A percentile compares a stretch with the other conserved stretches of the same genome.
These are phyloP conservation scores for Penicillium cataractarum DNA, from an alignment of 495 filamentous ascomycete species.

Conservation along the genomic window DNA sequence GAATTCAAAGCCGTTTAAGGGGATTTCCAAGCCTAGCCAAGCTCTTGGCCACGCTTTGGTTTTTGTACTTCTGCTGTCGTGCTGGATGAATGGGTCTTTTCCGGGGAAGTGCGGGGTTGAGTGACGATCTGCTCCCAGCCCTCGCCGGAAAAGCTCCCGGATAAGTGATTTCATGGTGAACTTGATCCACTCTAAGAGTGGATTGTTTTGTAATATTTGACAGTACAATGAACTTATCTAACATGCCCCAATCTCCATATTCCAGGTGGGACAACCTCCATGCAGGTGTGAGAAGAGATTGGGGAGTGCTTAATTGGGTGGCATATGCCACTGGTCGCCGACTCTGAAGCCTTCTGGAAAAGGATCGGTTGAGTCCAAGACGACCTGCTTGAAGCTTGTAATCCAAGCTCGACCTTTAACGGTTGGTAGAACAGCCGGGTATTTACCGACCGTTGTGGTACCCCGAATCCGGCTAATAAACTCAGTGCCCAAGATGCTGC, in stretches of 20 bases:
- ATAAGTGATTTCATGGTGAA: not conserved
- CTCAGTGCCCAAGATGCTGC: constrained; percentile 36
- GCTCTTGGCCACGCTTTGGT: constrained; percentile 3
- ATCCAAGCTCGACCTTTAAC: constrained; percentile 41
- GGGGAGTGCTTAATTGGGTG: constrained; percentile 8
- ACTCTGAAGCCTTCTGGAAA: constrained; percentile 38
- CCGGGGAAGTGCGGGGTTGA: constrained; percentile 16
- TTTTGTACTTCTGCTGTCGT: not conserved
- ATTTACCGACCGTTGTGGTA: constrained; percentile 29
- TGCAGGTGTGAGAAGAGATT: not conserved
- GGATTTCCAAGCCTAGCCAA: constrained; percentile 5
- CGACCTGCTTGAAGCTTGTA: constrained; percentile 37
- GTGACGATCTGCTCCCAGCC: constrained; percentile 1
- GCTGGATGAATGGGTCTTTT: constrained; percentile 1
- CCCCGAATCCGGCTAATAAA: constrained; percentile 35
- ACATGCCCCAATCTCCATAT: not conserved
- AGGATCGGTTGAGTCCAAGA: constrained; percentile 37
- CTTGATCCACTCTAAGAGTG: not conserved
- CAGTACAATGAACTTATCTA: too few relatives aligned
- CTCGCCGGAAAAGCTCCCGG: constrained; percentile 12
- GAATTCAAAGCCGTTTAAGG: not conserved
- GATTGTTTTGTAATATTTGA: not conserved
- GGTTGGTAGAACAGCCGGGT: constrained; percentile 35
- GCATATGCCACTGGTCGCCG: constrained; percentile 36
- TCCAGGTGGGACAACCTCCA: not conserved